phyloP scores from a whole-genome alignment of 805 yeast species.

The Blastobotrys peoriensis region DNA sequence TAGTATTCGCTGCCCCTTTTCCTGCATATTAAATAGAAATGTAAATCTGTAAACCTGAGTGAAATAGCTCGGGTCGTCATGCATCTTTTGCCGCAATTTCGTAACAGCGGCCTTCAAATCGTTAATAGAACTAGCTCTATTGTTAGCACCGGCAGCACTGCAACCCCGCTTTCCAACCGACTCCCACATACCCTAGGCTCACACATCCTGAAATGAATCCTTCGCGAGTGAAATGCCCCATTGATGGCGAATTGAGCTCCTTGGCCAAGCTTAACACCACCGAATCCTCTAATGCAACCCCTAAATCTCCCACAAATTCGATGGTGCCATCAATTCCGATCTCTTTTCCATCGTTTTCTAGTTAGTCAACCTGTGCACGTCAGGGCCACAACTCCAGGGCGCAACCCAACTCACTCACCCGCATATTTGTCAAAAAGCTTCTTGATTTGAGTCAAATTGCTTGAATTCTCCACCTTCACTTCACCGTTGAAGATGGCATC shows the following conservation, averaged over 20 bases:
- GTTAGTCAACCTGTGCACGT: too few relatives aligned
- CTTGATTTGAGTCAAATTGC: constrained; percentile 10
- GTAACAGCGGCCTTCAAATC: constrained; percentile 44
- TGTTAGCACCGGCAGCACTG: too few relatives aligned
- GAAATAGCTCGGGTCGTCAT: constrained; percentile 34
- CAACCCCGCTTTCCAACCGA: too few relatives aligned
- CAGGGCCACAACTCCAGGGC: too few relatives aligned
- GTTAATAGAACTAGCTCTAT: constrained; percentile 27
- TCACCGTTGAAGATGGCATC: constrained; percentile 30
- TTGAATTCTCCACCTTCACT: constrained; percentile 4
- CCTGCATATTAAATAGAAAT: constrained; percentile 59
- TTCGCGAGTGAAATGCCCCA: constrained; percentile 52
- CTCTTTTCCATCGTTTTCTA: constrained; percentile 26
- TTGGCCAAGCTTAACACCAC: constrained; percentile 65
- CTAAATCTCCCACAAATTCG: constrained; percentile 57
- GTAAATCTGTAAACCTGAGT: constrained; percentile 63
- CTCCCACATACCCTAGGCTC: constrained; percentile 20
- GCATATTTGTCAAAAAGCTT: constrained; percentile 24
- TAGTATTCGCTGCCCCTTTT: constrained; percentile 47
- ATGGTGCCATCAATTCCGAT: constrained; percentile 81
- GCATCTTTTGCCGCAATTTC: constrained; percentile 31
- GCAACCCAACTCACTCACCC: too few relatives aligned
- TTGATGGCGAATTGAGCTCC: constrained; percentile 56
- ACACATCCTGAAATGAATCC: constrained; percentile 59
- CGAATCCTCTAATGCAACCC: constrained; percentile 67